Conservation (phyloP, 345 rosid genomes). For the Syzygium aqueum region DNA sequence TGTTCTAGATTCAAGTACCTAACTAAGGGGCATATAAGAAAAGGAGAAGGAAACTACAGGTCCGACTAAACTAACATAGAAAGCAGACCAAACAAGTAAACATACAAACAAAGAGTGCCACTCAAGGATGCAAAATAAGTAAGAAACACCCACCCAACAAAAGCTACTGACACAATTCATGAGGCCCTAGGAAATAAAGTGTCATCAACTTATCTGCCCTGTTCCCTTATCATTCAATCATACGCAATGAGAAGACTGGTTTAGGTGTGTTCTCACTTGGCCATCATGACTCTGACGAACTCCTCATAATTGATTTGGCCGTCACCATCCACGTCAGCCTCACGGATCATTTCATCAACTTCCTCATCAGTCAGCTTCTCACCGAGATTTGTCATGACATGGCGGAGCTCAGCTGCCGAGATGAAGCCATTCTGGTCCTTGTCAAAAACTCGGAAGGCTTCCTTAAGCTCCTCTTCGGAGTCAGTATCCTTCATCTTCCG, state of each 20-base stretch:
- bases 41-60: neutral
- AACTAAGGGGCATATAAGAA: neutral
- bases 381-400: conserved; percentile 53
- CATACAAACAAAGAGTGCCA: conserved; percentile 8
- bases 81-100: conserved; percentile 16
- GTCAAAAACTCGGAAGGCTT: conserved; percentile 47
- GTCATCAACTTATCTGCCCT: conserved; percentile 32
- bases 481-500: conserved; percentile 55
- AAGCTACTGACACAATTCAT: conserved; percentile 11
- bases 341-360: conserved; percentile 52
- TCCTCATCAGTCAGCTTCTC: conserved; percentile 57
- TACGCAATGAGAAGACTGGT: conserved; percentile 6
- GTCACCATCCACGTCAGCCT: conserved; percentile 52
- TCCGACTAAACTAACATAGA: conserved; percentile 10
- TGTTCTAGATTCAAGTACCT: neutral
- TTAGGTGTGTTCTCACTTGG: conserved; percentile 39
- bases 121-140: conserved; percentile 19
- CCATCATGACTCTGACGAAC: conserved; percentile 55
- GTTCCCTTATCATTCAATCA: conserved; percentile 6
- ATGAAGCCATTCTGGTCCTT: conserved; percentile 55
- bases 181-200: conserved; percentile 19
- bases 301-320: conserved; percentile 55
- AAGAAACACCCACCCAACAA: conserved; percentile 18
- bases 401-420: conserved; percentile 52
- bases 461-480: conserved; percentile 54